phyloP scores from a whole-genome alignment of 1,284 basidiomycete genomes.

The Rhizoctonia solani region DNA sequence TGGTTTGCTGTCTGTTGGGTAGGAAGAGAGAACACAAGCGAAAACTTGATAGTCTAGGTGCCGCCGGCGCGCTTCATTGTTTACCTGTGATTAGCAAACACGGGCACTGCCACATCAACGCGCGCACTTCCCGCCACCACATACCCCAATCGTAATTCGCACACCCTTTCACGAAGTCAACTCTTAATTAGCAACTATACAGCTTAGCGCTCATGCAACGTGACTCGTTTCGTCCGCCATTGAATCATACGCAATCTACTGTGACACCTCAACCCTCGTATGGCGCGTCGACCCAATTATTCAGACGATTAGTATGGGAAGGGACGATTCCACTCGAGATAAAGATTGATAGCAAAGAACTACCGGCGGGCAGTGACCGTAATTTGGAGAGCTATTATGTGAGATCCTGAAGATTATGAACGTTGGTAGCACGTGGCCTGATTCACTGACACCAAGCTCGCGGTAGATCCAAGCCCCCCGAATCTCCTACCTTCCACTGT shows the following conservation, averaged over 20 bases:
- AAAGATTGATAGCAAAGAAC: conserved; percentile 79
- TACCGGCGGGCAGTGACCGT: conserved; percentile 84
- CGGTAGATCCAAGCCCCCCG: conserved; percentile 71
- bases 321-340: conserved; percentile 85
- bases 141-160: no score
- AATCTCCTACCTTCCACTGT: conserved; percentile 87
- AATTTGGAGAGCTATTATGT: conserved; percentile 81
- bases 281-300: conserved; percentile 66
- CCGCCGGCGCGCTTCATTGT: no score
- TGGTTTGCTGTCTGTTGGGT: no score
- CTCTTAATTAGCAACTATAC: no score
- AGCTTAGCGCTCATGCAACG: no score
- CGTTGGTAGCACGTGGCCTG: no score
- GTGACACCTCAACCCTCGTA: conserved; percentile 27
- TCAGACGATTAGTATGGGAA: conserved; percentile 80
- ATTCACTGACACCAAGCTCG: neutral
- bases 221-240: conserved; percentile 13
- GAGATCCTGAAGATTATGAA: conserved; percentile 16
- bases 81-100: no score
- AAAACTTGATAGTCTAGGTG: no score
- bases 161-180: no score
- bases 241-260: conserved; percentile 19
- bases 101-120: no score
- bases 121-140: no score
- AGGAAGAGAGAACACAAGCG: no score